A percentile compares a stretch with the other conserved stretches of the same genome.
phyloP scores from a whole-genome alignment of 768 basidiomycete species.

The Russula emetica region DNA sequence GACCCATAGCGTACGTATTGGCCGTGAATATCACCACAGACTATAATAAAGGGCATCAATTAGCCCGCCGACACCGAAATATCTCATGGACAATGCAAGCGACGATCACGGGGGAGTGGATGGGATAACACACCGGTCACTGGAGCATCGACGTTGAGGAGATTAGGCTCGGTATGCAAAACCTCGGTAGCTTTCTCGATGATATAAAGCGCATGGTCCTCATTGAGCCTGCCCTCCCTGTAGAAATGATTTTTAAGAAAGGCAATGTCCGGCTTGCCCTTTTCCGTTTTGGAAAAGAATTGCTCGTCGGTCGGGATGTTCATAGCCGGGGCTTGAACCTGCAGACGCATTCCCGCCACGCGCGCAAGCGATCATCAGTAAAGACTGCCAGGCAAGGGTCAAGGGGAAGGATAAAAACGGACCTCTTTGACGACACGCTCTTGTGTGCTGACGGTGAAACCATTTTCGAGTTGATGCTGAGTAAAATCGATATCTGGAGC shows the following conservation, averaged over 20 bases:
- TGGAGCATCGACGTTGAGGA: conserved; percentile 92
- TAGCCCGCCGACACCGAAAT: conserved; percentile 19
- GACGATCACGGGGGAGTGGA: conserved; percentile 15
- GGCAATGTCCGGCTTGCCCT: conserved; percentile 87
- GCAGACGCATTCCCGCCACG: conserved; percentile 15
- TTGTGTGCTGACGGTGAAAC: conserved; percentile 84
- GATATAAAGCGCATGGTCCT: conserved; percentile 95
- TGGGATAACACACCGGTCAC: conserved; percentile 73
- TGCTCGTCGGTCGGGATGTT: conserved; percentile 85
- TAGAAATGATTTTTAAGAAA: conserved; percentile 99
- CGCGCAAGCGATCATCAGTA: neutral
- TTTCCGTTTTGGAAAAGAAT: conserved; percentile 84
- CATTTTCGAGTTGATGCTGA: conserved; percentile 89
- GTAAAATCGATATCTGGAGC: conserved; percentile 81
- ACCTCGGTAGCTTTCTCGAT: conserved; percentile 82
- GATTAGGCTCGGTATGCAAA: conserved; percentile 79
- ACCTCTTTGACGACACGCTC: conserved; percentile 97
- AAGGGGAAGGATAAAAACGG: conserved; percentile 29
- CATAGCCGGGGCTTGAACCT: conserved; percentile 99
- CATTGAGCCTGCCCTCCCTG: conserved; percentile 87
- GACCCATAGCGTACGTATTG: conserved; percentile 76
- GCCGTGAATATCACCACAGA: conserved; percentile 95
- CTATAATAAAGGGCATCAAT: conserved; percentile 35
- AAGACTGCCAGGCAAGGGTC: neutral
- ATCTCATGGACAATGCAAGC: conserved; percentile 25